Percentiles rank a stretch among this genome's conserved stretches.
These are phyloP conservation scores for Raffaelea deltoideospora DNA, from an alignment of 2,329 filamentous ascomycete species.

Conservation along the genomic window DNA sequence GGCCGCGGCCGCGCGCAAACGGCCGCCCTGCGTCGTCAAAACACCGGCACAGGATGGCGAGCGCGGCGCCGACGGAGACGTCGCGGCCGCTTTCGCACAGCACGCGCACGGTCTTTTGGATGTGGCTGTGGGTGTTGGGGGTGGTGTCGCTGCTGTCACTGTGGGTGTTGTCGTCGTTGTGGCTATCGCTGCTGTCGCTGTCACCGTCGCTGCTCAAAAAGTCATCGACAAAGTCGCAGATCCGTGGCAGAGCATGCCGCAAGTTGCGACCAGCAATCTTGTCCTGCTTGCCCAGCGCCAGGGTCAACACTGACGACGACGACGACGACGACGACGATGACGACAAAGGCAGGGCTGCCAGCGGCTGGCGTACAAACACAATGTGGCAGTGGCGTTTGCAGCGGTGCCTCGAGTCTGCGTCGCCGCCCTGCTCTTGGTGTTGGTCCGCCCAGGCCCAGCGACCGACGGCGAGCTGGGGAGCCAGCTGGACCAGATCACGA, in stretches of 20 bases:
- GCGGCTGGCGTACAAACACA: conserved; percentile 25
- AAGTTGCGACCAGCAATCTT: conserved; percentile 76
- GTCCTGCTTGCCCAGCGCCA: conserved; percentile 45
- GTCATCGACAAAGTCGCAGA: conserved; percentile 38
- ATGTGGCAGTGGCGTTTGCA: conserved; percentile 20
- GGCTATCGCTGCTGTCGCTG: background rate
- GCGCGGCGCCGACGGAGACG: conserved; percentile 59
- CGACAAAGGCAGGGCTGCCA: no score
- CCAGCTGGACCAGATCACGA: no score
- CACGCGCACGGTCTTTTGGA: conserved; percentile 31
- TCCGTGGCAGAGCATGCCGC: conserved; percentile 50
- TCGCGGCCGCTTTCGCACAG: conserved; percentile 69
- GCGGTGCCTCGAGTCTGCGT: no score
- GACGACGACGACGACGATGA: no score
- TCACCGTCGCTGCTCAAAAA: conserved; percentile 16
- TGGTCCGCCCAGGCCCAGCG: no score
- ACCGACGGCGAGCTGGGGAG: conserved; percentile 1
- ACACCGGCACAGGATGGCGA: conserved; percentile 62
- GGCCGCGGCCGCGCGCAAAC: conserved; percentile 7
- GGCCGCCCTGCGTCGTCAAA: conserved; percentile 36
- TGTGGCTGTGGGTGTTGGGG: background rate
- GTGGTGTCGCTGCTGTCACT: no score
- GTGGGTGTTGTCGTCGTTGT: no score
- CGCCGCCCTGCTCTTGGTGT: no score
- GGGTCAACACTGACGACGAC: conserved; percentile 44